phyloP scores from a whole-genome alignment of 2,329 filamentous ascomycete species.

The Lasiodiplodia hormozganensis region DNA sequence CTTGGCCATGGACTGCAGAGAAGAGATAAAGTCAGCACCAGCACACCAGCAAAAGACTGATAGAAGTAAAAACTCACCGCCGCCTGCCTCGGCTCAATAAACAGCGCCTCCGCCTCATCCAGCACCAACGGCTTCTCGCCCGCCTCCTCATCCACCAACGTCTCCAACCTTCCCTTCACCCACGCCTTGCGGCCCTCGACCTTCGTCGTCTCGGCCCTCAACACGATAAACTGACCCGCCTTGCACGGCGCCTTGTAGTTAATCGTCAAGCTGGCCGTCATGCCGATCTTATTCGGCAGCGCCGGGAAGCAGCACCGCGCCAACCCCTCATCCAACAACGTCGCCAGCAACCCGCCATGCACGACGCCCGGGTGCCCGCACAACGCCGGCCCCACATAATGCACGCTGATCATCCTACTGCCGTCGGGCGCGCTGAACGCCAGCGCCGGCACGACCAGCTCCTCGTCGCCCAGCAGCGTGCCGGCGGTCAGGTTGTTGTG shows the following conservation, averaged over 20 bases:
- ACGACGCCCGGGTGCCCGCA: slow-evolving; percentile 92
- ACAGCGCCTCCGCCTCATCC: slow-evolving; percentile 84
- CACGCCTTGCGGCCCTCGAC: slow-evolving; percentile 94
- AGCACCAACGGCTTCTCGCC: slow-evolving; percentile 68
- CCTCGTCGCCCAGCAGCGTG: slow-evolving; percentile 75
- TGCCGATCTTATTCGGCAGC: slow-evolving; percentile 81
- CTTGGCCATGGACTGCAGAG: slow-evolving; percentile 17
- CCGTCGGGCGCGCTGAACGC: slow-evolving; percentile 70
- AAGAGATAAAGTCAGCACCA: not conserved
- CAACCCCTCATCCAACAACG: slow-evolving; percentile 87
- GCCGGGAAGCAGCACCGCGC: slow-evolving; percentile 88
- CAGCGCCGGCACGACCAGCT: slow-evolving; percentile 81
- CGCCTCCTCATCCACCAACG: slow-evolving; percentile 75
- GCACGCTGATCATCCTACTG: slow-evolving; percentile 64
- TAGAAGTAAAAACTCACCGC: too few species aligned
- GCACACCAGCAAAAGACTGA: too few species aligned
- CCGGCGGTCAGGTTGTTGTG: slow-evolving; percentile 81
- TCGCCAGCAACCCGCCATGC: slow-evolving; percentile 91
- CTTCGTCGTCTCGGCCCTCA: slow-evolving; percentile 80
- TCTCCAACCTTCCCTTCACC: slow-evolving; percentile 88
- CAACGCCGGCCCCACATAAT: slow-evolving; percentile 78
- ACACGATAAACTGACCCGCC: slow-evolving; percentile 76
- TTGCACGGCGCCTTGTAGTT: slow-evolving; percentile 84
- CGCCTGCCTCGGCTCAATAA: slow-evolving; percentile 86
- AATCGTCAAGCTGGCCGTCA: slow-evolving; percentile 84